Evolutionary conservation across 2,329 filamentous ascomycete genomes (phyloP), one percentile per base, ranked within the genome.

Genomic region (Colletotrichum gigasporum): DNA sequence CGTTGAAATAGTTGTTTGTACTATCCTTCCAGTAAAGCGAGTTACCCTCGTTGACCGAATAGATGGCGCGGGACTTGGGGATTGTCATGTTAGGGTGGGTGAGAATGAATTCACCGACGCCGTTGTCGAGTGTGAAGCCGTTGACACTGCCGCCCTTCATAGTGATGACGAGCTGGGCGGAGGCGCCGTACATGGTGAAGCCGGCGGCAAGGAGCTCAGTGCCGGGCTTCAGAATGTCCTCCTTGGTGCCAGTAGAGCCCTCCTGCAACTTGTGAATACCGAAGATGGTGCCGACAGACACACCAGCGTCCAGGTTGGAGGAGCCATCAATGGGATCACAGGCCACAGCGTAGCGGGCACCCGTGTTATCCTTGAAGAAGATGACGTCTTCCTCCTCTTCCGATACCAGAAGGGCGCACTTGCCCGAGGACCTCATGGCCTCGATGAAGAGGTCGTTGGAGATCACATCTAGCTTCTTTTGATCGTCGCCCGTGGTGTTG

Each of bases 141-240:
- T 98, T 97, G 80, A 99, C 96, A 67, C 82, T 87, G 68, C 94
- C 92, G 70, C 90, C 93, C 80, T 91, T 92, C 94, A 98, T 97
- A 71, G 96, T 99, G 75, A 99, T 91, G 73, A 99, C 96, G 45
- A 99, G 86, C 83, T 98, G 95, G 4, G 96, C 90, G 3, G 94
- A 97, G 71, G 96, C 96, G 75, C 96, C 96, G 81, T 99, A 99
- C 96, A 99, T 99, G 80, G 96, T 99, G 86, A 99, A 99, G n/a
- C 96, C 96, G 20, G 93, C 90, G 34, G 96, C 95, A 18, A 98
- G 87, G 69, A 98, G 88, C 80, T 97, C 94, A 2, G 92, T 95
- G 60, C 96, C 96, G 1, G 96, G 92, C 79, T 90, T 90, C 65
- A 98, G 87, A 66, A 99, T 87, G 77, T 98, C 94, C 74, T 96